phyloP scores from a whole-genome alignment of 1,284 basidiomycete species.

The Apiotrichum laibachii region DNA sequence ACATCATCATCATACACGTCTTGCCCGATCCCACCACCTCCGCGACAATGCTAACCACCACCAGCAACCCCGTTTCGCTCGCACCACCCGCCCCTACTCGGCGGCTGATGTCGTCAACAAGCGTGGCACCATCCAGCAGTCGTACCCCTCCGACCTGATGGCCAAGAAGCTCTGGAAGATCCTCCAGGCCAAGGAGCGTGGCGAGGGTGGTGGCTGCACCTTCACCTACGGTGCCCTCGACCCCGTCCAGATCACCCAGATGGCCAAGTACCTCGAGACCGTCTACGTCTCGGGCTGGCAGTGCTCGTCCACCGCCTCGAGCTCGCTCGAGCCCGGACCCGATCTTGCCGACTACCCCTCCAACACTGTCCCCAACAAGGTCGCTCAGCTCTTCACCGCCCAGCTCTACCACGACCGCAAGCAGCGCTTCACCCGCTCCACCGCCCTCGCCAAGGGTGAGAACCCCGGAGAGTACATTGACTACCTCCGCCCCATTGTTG shows the following conservation, averaged over 20 bases:
- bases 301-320: conserved; percentile 81
- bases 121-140: conserved; percentile 79
- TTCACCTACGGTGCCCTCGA: conserved; percentile 90
- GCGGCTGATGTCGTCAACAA: conserved; percentile 91
- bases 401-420: conserved; percentile 63
- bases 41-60: not conserved
- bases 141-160: conserved; percentile 80
- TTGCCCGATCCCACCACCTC: conserved; percentile 7
- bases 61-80: conserved; percentile 79
- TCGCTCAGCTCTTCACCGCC: conserved; percentile 62
- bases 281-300: conserved; percentile 97
- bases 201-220: conserved; percentile 49
- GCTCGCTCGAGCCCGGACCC: conserved; percentile 96
- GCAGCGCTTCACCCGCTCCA: conserved; percentile 63
- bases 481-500: conserved; percentile 88
- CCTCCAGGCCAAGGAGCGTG: conserved; percentile 51
- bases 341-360: conserved; percentile 79
- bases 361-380: conserved; percentile 64
- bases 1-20: not conserved
- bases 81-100: conserved; percentile 84
- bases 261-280: conserved; percentile 91
- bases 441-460: conserved; percentile 54
- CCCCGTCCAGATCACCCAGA: conserved; percentile 91
- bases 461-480: conserved; percentile 60
- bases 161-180: conserved; percentile 81